Percentiles rank a stretch among this genome's conserved stretches.
These are phyloP conservation scores for Pythium utonaiense DNA, from an alignment of 352 stramenopile genomes.

Conservation along the genomic window DNA sequence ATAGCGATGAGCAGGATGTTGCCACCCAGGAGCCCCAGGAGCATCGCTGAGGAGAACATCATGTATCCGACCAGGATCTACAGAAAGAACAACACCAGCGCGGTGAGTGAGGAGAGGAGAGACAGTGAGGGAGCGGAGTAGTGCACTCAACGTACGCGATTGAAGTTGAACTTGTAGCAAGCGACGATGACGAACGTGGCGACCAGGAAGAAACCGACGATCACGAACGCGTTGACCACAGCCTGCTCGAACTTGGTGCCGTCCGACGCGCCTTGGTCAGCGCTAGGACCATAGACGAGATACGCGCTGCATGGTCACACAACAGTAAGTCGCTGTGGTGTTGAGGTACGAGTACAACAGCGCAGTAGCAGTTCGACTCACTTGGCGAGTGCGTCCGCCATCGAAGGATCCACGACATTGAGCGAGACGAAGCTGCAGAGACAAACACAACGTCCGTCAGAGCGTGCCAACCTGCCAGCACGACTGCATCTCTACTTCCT, in stretches of 20 bases:
- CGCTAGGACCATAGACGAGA: slow-evolving; percentile 67
- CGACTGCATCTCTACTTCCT: not conserved
- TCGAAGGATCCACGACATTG: slow-evolving; percentile 75
- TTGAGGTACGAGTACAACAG: no score
- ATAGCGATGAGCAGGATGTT: slow-evolving; percentile 80
- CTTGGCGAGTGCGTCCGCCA: slow-evolving; percentile 66
- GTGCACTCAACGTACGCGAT: slow-evolving; percentile 46
- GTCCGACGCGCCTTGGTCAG: slow-evolving; percentile 46
- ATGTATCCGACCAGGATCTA: slow-evolving; percentile 86
- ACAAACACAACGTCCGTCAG: no score
- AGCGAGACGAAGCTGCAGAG: slow-evolving; percentile 69
- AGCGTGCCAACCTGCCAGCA: no score
- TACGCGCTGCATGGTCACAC: slow-evolving; percentile 47
- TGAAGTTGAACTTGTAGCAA: slow-evolving; percentile 91
- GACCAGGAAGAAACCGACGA: slow-evolving; percentile 87
- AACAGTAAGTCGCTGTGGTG: no score
- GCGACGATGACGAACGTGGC: slow-evolving; percentile 90
- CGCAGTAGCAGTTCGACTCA: slow-evolving; percentile 28
- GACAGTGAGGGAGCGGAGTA: no score
- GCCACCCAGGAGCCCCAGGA: slow-evolving; percentile 81
- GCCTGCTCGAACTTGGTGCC: slow-evolving; percentile 71
- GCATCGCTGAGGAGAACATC: slow-evolving; percentile 87
- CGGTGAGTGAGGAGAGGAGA: slow-evolving; percentile 9
- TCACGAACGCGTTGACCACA: slow-evolving; percentile 85
- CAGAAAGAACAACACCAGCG: not conserved